Evolutionary conservation across 768 basidiomycete species (phyloP).

Genomic region (Lenzites betulinus): DNA sequence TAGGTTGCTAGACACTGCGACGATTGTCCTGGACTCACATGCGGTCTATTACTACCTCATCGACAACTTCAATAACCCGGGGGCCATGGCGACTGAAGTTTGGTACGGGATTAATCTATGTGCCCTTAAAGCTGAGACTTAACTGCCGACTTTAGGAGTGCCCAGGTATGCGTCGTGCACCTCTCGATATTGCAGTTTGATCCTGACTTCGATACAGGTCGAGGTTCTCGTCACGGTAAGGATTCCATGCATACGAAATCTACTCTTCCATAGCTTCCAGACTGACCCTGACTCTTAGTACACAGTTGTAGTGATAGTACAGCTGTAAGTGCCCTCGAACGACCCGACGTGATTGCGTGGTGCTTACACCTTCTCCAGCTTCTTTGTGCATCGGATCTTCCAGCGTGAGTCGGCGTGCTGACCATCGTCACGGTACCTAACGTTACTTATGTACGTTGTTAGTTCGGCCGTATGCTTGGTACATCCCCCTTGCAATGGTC

Average conservation of each 20-base stretch:
- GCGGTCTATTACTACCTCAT: slow-evolving; percentile 21
- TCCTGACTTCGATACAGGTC: neutral
- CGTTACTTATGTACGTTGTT: neutral
- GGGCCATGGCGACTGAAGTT: slow-evolving; percentile 2
- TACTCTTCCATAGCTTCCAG: neutral
- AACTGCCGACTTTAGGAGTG: neutral
- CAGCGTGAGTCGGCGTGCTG: neutral
- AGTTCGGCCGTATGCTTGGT: slow-evolving; percentile 12
- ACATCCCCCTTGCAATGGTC: neutral
- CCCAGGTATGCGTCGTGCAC: neutral
- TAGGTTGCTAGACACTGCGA: slow-evolving; percentile 12
- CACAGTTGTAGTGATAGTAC: slow-evolving; percentile 5
- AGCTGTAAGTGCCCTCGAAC: neutral
- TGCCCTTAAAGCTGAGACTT: neutral
- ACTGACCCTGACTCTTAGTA: neutral
- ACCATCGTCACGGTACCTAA: too few species aligned
- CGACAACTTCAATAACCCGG: slow-evolving; percentile 13
- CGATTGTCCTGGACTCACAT: slow-evolving; percentile 12
- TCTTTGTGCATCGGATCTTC: slow-evolving; percentile 7
- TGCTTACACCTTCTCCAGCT: neutral
- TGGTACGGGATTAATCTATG: neutral
- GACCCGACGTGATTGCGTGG: too few species aligned
- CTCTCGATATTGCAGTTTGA: too few species aligned
- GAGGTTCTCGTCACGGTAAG: slow-evolving; percentile 1
- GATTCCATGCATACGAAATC: neutral